Evolutionary conservation across 140 eudicot genomes (phyloP).

Genomic region (Artemisia princeps): DNA sequence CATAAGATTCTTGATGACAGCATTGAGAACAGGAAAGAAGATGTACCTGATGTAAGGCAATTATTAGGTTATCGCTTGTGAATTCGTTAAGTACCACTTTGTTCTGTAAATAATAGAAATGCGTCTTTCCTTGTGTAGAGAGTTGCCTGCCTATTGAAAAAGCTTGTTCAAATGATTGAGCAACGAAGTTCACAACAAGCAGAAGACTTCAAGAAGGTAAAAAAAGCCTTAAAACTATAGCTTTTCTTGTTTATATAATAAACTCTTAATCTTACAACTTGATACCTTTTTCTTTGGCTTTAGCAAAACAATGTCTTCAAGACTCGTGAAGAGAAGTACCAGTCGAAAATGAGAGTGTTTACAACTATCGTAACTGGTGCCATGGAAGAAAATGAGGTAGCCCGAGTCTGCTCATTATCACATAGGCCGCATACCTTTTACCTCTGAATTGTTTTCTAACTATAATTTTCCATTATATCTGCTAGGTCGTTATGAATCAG

Average conservation of each 20-base stretch:
- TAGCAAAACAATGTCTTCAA: constrained; percentile 71
- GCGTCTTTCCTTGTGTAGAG: constrained; percentile 38
- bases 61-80: not conserved
- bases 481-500: constrained; percentile 55
- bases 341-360: constrained; percentile 44
- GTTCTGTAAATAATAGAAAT: not conserved
- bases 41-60: constrained; percentile 63
- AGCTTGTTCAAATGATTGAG: constrained; percentile 71
- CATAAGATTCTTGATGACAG: constrained; percentile 71
- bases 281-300: constrained; percentile 18
- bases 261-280: not conserved
- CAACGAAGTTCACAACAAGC: constrained; percentile 56
- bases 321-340: constrained; percentile 71
- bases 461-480: not conserved
- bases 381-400: constrained; percentile 81
- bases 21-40: constrained; percentile 67
- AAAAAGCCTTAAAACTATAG: not conserved
- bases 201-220: constrained; percentile 58
- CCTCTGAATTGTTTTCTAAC: constrained; percentile 9
- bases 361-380: constrained; percentile 70
- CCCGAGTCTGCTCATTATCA: not conserved
- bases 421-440: constrained; percentile 8
- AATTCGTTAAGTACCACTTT: not conserved
- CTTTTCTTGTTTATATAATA: not conserved
- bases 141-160: constrained; percentile 60